A percentile compares a stretch with the other conserved stretches of the same genome.
phyloP scores from a whole-genome alignment of 2,329 filamentous ascomycete genomes.

The Nannizzia gypsea region DNA sequence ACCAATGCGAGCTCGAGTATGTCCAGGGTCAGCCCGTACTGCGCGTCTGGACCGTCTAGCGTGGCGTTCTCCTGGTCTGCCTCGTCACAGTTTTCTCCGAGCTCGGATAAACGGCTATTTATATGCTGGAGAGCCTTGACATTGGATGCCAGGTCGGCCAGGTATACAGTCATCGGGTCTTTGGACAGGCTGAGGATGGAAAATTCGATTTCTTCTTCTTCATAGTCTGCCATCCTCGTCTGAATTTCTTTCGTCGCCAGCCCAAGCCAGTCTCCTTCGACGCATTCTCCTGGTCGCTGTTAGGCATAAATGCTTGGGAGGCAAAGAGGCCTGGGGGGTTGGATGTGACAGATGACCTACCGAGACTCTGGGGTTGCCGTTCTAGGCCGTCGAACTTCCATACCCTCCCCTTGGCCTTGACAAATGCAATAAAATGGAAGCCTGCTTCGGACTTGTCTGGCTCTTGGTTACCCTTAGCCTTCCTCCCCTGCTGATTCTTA shows the following conservation, averaged over 20 bases:
- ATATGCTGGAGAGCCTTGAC: constrained; percentile 34
- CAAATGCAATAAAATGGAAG: constrained; percentile 83
- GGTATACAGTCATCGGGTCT: constrained; percentile 46
- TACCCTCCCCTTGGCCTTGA: constrained; percentile 59
- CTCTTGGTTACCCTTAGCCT: constrained; percentile 31
- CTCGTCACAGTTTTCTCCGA: constrained; percentile 1
- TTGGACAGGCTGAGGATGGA: constrained; percentile 64
- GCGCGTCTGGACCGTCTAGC: constrained; percentile 28
- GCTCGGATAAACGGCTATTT: constrained; percentile 20
- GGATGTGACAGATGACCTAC: constrained; percentile 21
- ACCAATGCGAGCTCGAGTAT: constrained; percentile 26
- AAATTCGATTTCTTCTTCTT: constrained; percentile 57
- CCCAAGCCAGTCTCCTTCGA: constrained; percentile 50
- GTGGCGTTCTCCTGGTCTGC: constrained; percentile 15
- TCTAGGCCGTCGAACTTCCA: constrained; percentile 88
- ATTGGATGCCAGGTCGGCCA: constrained; percentile 34
- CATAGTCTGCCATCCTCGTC: constrained; percentile 54
- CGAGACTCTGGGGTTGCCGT: constrained; percentile 54
- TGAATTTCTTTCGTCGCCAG: constrained; percentile 54
- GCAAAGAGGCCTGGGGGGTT: not conserved
- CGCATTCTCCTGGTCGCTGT: constrained; percentile 24
- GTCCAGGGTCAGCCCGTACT: constrained; percentile 22
- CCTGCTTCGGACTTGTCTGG: constrained; percentile 47
- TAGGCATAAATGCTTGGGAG: not conserved
- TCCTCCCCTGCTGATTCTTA: constrained; percentile 33